These are phyloP conservation scores for Fraxinus anomala DNA, from an alignment of 257 asterid genomes.

Conservation along the genomic window DNA sequence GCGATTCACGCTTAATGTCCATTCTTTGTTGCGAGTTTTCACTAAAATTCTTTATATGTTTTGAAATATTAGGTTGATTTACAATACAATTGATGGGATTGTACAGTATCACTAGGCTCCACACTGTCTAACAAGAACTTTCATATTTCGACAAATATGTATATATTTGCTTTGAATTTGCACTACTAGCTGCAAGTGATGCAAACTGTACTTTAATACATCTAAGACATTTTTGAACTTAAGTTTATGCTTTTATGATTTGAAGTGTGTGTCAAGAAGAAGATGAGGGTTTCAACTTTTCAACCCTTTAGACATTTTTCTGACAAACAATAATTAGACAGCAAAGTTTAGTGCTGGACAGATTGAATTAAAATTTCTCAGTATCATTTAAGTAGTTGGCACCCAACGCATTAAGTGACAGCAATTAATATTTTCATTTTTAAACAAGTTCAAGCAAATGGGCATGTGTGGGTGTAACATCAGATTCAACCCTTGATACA, in stretches of 20 bases:
- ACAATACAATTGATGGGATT: background rate
- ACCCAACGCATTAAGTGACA: slow-evolving; percentile 11
- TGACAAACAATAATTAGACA: background rate
- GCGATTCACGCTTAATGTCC: background rate
- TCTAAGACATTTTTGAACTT: too few species aligned
- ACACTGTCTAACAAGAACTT: too few species aligned
- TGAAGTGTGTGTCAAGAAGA: too few species aligned
- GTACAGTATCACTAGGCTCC: background rate
- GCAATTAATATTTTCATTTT: background rate
- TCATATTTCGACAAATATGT: too few species aligned
- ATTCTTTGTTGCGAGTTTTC: background rate
- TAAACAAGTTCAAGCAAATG: slow-evolving; percentile 23
- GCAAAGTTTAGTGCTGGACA: background rate
- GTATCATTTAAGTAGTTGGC: slow-evolving; percentile 29
- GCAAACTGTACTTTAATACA: too few species aligned
- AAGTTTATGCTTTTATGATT: background rate
- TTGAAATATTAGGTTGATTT: background rate
- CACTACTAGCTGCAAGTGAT: too few species aligned
- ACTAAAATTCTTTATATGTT: background rate
- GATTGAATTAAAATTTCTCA: slow-evolving; percentile 13
- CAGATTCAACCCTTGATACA: slow-evolving; percentile 30
- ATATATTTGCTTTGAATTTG: too few species aligned
- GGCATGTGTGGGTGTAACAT: slow-evolving; percentile 24
- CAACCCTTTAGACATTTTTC: background rate
- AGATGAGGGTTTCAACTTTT: background rate